Base-by-base conservation (phyloP, 306 rosid genomes). In the Vigna reflexopilosa region DNA sequence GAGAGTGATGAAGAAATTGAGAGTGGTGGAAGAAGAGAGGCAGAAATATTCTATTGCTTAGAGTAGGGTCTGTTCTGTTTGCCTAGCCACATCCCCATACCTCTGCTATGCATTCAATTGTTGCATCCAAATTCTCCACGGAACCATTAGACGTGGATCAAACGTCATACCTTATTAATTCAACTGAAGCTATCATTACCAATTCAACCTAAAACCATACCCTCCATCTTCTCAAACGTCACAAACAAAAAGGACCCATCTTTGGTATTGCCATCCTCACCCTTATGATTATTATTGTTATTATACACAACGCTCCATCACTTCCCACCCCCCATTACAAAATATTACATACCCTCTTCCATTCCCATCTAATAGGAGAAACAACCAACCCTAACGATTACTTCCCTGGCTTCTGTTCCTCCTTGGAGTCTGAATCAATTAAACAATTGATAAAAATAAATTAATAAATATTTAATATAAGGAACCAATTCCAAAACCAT, bases 201-300 rank as follows among this genome's bases (percentile, higher is more conserved):
- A 42, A 24, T 52, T 40, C 36, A 67, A 10, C 67, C 42, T 51
- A 22, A 2, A 13, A 45, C 50, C 50, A 45, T 45, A 11, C 2
- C 81, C 66, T 54, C 28, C 20, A 10, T 67, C 57, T 77, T 67
- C 44, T 38, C 0, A 38, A 67, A 38, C 81, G 75, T 77, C 81
- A 54, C 68, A 54, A 26, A 54, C 68, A 54, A 77, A 55, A 56
- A 36, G n/a, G 13, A 58, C 54, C 15, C 51, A 1, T 70, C 30
- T 69, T 78, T 56, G 4, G 20, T 44, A 56, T 54, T 56, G 34
- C 24, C 44, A 77, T 1, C 34, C 14, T 0, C 69, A 28, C 19
- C 34, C 17, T 40, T n/a, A 30, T 52, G 40, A 32, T 48, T 20
- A 12, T 66, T n/a, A 45, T 52, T 77, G 13, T 48, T 36, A 12